Percentiles rank a stretch among this genome's conserved stretches.
Conservation (phyloP, 2,329 filamentous ascomycete species). For the Coniochaeta sp. region DNA sequence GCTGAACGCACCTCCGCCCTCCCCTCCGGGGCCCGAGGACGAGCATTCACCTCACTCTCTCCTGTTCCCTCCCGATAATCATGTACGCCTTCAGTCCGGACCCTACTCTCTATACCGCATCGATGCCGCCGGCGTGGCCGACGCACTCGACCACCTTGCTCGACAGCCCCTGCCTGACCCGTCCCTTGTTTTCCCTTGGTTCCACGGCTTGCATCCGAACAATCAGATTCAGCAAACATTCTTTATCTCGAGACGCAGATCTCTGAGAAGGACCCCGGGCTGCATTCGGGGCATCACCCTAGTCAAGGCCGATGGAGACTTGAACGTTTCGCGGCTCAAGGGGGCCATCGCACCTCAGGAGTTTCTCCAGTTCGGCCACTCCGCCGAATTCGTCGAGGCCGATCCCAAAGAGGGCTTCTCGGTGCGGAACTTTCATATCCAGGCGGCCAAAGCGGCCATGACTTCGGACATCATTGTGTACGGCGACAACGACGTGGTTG, state of each 20-base stretch:
- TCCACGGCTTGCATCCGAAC: constrained; percentile 83
- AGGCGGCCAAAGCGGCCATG: constrained; percentile 78
- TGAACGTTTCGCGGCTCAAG: constrained; percentile 69
- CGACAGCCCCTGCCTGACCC: constrained; percentile 78
- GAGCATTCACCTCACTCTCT: constrained; percentile 57
- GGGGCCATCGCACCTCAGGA: constrained; percentile 80
- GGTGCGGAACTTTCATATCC: constrained; percentile 95
- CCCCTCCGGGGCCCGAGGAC: constrained; percentile 55
- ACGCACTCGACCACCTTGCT: constrained; percentile 69
- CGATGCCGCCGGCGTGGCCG: constrained; percentile 57
- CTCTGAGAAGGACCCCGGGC: constrained; percentile 62
- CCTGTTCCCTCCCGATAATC: constrained; percentile 65
- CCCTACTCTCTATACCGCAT: constrained; percentile 65
- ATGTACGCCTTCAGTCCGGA: constrained; percentile 43
- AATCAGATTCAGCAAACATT: constrained; percentile 88
- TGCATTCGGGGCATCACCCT: constrained; percentile 77
- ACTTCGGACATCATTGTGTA: constrained; percentile 93
- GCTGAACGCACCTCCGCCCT: constrained; percentile 47
- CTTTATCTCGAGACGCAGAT: constrained; percentile 65
- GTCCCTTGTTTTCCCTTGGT: constrained; percentile 87
- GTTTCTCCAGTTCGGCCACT: constrained; percentile 50
- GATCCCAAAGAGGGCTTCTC: constrained; percentile 90
- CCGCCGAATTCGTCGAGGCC: constrained; percentile 65
- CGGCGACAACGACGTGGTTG: constrained; percentile 59
- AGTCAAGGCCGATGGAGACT: constrained; percentile 81